Evolutionary conservation across 2,329 filamentous ascomycete genomes (phyloP), one percentile per base, ranked within the genome.

Genomic region (Penicillium palitans): DNA sequence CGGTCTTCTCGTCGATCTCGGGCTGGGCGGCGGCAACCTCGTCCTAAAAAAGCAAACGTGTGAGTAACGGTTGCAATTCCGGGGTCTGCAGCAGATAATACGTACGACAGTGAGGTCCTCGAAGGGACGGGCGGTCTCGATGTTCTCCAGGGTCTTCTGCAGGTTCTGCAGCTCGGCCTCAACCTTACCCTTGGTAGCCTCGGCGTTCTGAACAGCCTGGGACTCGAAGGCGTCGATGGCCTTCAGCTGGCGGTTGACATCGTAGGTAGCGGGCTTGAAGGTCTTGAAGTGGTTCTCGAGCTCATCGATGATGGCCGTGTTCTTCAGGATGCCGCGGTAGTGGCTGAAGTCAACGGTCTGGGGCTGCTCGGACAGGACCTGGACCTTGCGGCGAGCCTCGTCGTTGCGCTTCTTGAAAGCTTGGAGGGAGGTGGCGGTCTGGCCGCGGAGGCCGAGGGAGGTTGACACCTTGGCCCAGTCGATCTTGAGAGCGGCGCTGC

Each of bases 351-450:
- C 92, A 81, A 99, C 87, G 59, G 86, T 86, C 73, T 91, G 91
- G 66, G 93, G 83, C 77, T 90, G 88, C 80, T 96, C 91, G 65
- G 86, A 87, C 59, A 99, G 91, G 63, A 86, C 72, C 79, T 90
- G 87, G 62, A 99, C 85, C 82, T 93, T 93, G 83, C 95, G 93
- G 81, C 93, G 93, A 76, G 91, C 93, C 78, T 97, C 93, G 78
- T 99, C 95, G 85, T 98, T 97, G 83, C 95, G 93, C 88, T 96
- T 95, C 87, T 99, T 99, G 89, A 99, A 99, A 68, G 91, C 86
- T 78, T 93, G 89, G 63, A 99, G 91, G 63, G 93, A 90, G 72
- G 89, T 82, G 70, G 91, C 93, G 70, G 95, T 99, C 83, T 92
- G 90, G 78, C 95, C 95, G 79, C 91, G 91, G 79, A 99, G 91